Evolutionary conservation across 176 grass and related monocot genomes (phyloP), one percentile per base, ranked within the genome.

Genomic region (Oryza meridionalis): DNA sequence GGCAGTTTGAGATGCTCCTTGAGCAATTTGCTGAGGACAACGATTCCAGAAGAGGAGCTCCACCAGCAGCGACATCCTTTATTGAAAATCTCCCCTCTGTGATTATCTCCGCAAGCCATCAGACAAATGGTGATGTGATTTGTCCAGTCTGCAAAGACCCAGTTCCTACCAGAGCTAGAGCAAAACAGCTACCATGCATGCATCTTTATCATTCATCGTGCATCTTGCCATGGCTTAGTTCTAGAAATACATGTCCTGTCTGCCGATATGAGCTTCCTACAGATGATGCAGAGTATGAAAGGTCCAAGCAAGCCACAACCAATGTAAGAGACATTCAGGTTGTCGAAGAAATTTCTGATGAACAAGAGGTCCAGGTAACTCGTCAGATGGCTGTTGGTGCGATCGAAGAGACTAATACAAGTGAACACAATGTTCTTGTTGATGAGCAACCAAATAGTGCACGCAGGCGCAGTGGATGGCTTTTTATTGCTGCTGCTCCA

Each of bases 71-170:
- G 10, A 74, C 70, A 83, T 90, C 86, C 19, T 92, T 46, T 4
- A 14, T 88, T 69, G 72, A 84, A 64, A 88, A 77, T 55, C 87
- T 98, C 27, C 88, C 93, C 70, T 84, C 81, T 69, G 71, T 95
- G 58, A 50, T 90, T 65, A 86, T 98, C 74, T 95, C 93, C 32
- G 69, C 65, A 78, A 69, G 85, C 51, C 83, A 83, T 70, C 77
- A 88, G 65, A 90, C 37, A 81, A 90, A 87, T 17, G 93, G 74
- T 66, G 77, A 69, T 67, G 79, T 95, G 51, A 86, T 90, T 64
- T 98, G 96, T 68, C 87, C 96, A 31, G 87, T 98, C 40, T 98
- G 96, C 86, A 98, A 95, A 85, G 96, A 95, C 66, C 49, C 53
- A 22, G 89, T 98, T 75, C 65, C 82, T 35, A 22, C 74, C 14